A percentile compares a stretch with the other conserved stretches of the same genome.
Evolutionary conservation across 768 basidiomycete genomes (phyloP).

Genomic region (Pilatotrama ljubarskyi): DNA sequence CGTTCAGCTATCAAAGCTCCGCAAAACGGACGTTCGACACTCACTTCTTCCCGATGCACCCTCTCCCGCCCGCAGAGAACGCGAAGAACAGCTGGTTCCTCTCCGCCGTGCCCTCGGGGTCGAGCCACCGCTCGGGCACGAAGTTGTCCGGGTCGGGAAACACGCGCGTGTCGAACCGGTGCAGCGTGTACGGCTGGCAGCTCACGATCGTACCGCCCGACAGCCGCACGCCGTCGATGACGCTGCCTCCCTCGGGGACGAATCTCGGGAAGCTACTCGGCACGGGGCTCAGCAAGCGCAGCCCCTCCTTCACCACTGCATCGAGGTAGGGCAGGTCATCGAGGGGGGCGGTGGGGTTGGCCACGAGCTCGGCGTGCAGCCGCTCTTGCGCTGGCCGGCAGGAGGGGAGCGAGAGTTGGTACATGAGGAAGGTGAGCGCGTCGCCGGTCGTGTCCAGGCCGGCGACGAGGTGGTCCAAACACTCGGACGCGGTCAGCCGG

Average conservation of each 20-base stretch:
- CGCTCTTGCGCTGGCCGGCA: slow-evolving; percentile 11
- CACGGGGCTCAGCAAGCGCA: slow-evolving; percentile 89
- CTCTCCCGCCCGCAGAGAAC: slow-evolving; percentile 23
- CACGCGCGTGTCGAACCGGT: slow-evolving; percentile 66
- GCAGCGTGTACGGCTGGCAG: slow-evolving; percentile 89
- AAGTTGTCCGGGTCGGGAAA: slow-evolving; percentile 87
- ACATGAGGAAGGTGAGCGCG: slow-evolving; percentile 26
- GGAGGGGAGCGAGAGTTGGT: slow-evolving; percentile 24
- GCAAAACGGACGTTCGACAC: too few species aligned
- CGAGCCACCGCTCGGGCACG: slow-evolving; percentile 91
- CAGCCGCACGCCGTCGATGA: slow-evolving; percentile 82
- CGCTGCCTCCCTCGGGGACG: slow-evolving; percentile 84
- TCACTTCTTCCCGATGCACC: slow-evolving; percentile 21
- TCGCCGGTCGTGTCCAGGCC: slow-evolving; percentile 28
- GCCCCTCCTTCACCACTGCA: slow-evolving; percentile 91
- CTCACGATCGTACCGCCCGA: slow-evolving; percentile 93
- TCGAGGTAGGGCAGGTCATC: slow-evolving; percentile 91
- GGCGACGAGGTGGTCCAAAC: slow-evolving; percentile 27
- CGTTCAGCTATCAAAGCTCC: too few species aligned
- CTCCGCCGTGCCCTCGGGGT: slow-evolving; percentile 70
- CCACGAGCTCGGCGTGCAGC: slow-evolving; percentile 30
- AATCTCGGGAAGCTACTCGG: slow-evolving; percentile 93
- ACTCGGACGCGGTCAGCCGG: slow-evolving; percentile 20
- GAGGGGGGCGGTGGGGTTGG: slow-evolving; percentile 72
- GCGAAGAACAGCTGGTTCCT: slow-evolving; percentile 94